Evolutionary conservation across 768 basidiomycete genomes (phyloP).

Genomic region (Exidia glandulosa): DNA sequence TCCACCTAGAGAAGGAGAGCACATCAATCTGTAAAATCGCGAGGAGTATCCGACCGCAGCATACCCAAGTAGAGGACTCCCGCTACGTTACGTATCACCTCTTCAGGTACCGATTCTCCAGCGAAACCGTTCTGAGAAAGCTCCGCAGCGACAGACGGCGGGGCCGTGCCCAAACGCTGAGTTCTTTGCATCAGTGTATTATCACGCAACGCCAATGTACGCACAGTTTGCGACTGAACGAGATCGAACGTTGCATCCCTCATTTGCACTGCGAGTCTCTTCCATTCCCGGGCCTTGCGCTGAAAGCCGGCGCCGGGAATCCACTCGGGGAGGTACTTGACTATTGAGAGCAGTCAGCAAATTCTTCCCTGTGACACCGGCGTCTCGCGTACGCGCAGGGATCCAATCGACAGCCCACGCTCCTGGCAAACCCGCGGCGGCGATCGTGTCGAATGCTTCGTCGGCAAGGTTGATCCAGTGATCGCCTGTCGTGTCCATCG

Average conservation of each 20-base stretch:
- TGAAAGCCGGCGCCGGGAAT: constrained; percentile 6
- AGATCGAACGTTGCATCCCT: neutral
- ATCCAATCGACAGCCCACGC: no score
- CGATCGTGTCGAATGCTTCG: no score
- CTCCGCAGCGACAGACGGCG: neutral
- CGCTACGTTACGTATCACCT: neutral
- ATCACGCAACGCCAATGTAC: neutral
- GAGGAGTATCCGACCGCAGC: no score
- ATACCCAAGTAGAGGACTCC: neutral
- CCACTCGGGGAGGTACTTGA: constrained; percentile 6
- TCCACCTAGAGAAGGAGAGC: no score
- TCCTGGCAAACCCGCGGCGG: no score
- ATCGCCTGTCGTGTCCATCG: no score
- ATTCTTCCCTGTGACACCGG: no score
- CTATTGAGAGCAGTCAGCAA: no score
- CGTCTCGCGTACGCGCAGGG: no score
- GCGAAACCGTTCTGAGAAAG: neutral
- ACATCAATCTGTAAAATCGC: no score
- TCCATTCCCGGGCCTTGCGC: neutral
- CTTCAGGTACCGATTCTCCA: neutral
- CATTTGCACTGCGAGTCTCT: neutral
- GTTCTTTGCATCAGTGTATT: neutral
- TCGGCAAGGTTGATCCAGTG: no score
- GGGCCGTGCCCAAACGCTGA: neutral
- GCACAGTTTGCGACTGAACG: neutral